A percentile compares a stretch with the other conserved stretches of the same genome.
These are phyloP conservation scores for Ottelia alismoides DNA, from an alignment of 106 monocot species.

Conservation along the genomic window DNA sequence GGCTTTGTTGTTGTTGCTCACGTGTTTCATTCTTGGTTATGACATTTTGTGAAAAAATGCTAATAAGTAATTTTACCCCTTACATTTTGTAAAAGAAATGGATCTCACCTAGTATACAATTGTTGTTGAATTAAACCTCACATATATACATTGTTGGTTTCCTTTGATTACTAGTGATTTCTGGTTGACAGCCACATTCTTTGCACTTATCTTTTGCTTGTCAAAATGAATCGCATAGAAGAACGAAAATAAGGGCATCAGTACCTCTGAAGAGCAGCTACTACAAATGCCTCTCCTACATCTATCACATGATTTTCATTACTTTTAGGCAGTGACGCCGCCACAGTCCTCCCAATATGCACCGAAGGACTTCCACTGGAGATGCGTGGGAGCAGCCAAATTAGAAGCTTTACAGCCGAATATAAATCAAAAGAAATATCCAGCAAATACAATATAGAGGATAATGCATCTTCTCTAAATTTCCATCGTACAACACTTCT, in stretches of 20 bases:
- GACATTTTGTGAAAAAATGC: no score
- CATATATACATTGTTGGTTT: no score
- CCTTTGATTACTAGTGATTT: no score
- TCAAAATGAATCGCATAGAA: no score
- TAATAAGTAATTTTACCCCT: no score
- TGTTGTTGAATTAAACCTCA: no score
- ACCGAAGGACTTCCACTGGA: conserved; percentile 17
- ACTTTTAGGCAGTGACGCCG: conserved; percentile 31
- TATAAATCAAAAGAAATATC: conserved; percentile 70
- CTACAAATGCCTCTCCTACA: conserved; percentile 63
- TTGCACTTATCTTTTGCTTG: no score
- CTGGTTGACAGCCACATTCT: no score
- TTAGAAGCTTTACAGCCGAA: conserved; percentile 52
- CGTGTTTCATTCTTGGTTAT: no score
- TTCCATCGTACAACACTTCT: conserved; percentile 48
- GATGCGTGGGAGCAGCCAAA: conserved; percentile 67
- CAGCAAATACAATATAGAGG: conserved; percentile 61
- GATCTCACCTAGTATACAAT: no score
- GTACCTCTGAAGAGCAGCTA: conserved; percentile 81
- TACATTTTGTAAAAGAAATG: no score
- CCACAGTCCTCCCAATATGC: conserved; percentile 48
- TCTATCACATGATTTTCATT: conserved; percentile 44
- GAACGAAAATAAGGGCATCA: neutral
- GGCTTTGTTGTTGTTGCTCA: no score
- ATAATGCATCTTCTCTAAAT: conserved; percentile 74